These are phyloP conservation scores for Sungouiozyma intestinalis DNA, from an alignment of 805 yeast species.

Conservation along the genomic window DNA sequence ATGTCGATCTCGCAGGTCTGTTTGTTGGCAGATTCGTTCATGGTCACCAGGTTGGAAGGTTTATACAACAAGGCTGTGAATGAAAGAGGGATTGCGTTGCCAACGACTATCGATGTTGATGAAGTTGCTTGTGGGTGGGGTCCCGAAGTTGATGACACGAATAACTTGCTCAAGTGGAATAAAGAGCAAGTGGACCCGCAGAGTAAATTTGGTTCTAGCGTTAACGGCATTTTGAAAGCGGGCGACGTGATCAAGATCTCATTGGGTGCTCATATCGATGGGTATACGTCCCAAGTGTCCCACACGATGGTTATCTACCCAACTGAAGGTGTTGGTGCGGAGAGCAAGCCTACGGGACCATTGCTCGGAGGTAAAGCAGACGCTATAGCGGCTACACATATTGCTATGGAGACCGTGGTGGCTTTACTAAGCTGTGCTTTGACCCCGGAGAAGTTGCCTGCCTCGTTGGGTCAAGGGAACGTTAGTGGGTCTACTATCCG, in stretches of 20 bases:
- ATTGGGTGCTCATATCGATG: conserved; percentile 89
- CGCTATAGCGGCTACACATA: conserved; percentile 77
- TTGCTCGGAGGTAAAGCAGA: conserved; percentile 79
- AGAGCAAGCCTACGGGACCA: conserved; percentile 59
- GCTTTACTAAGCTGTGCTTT: conserved; percentile 63
- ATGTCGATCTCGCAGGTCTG: conserved; percentile 63
- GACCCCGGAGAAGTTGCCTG: conserved; percentile 66
- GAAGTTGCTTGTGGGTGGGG: conserved; percentile 70
- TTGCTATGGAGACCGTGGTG: conserved; percentile 81
- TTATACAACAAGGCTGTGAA: conserved; percentile 53
- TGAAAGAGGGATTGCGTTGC: conserved; percentile 89
- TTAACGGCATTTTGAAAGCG: conserved; percentile 30
- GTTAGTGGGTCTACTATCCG: conserved; percentile 68
- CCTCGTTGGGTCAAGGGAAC: conserved; percentile 30
- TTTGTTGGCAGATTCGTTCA: conserved; percentile 67
- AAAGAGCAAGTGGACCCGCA: conserved; percentile 8
- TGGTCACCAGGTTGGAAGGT: conserved; percentile 46
- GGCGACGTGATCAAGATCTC: conserved; percentile 84
- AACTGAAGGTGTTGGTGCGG: conserved; percentile 37
- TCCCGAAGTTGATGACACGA: conserved; percentile 67
- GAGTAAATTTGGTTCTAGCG: conserved; percentile 14
- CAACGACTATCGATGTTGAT: conserved; percentile 81
- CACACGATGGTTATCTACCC: conserved; percentile 85
- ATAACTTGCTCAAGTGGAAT: conserved; percentile 28
- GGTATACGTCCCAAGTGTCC: conserved; percentile 78